Evolutionary conservation across 495 filamentous ascomycete species (phyloP).

Genomic region (Penicillium cinerascens): DNA sequence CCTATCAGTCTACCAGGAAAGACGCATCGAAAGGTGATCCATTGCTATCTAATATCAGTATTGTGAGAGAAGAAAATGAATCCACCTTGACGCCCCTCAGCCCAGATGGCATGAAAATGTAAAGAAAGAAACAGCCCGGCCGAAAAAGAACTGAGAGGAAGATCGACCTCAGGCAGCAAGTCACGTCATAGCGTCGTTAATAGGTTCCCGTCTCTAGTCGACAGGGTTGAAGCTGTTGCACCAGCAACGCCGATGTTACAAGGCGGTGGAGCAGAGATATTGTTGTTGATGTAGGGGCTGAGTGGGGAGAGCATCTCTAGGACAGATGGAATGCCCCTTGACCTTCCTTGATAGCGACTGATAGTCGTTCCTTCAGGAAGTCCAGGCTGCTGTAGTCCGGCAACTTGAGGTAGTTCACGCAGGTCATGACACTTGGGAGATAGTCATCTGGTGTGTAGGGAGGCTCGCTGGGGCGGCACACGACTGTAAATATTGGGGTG

Average conservation of each 20-base stretch:
- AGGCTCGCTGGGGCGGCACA: slow-evolving; percentile 94
- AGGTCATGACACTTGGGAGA: slow-evolving; percentile 98
- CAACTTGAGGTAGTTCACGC: slow-evolving; percentile 98
- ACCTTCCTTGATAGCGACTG: slow-evolving; percentile 90
- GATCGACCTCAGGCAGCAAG: slow-evolving; percentile 19
- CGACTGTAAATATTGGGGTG: slow-evolving; percentile 97
- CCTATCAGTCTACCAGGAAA: not conserved
- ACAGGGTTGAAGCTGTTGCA: slow-evolving; percentile 3
- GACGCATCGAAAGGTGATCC: slow-evolving; percentile 5
- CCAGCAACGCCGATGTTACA: slow-evolving; percentile 7
- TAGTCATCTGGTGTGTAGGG: slow-evolving; percentile 96
- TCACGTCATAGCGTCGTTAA: slow-evolving; percentile 24
- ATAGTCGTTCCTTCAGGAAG: slow-evolving; percentile 69
- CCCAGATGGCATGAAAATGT: slow-evolving; percentile 15
- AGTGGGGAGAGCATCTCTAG: slow-evolving; percentile 29
- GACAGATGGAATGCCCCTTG: slow-evolving; percentile 98
- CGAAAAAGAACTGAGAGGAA: slow-evolving; percentile 20
- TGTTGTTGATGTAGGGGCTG: not conserved
- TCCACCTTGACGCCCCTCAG: slow-evolving; percentile 21
- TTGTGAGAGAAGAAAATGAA: slow-evolving; percentile 9
- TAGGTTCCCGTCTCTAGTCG: not conserved
- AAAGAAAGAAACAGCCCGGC: slow-evolving; percentile 17
- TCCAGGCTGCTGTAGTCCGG: slow-evolving; percentile 88
- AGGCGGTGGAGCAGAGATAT: not conserved
- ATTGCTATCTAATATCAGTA: slow-evolving; percentile 42